phyloP scores from a whole-genome alignment of 345 rosid genomes.

The Leavenworthia alabamica region DNA sequence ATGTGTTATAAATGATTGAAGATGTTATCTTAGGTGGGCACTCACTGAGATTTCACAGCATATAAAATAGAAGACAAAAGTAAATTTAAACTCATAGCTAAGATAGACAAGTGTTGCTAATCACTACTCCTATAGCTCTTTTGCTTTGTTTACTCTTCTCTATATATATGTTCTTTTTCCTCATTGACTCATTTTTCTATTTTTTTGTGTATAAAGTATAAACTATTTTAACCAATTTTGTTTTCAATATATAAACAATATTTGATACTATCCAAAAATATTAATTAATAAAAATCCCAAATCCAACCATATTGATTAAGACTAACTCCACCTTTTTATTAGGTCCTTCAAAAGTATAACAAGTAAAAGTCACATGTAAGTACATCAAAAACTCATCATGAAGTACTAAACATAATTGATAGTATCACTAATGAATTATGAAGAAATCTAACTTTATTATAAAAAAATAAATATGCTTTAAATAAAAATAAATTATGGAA shows the following conservation, averaged over 20 bases:
- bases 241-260: conserved; percentile 5
- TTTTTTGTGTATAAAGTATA: conserved; percentile 26
- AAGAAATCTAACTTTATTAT: conserved; percentile 17
- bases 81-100: conserved; percentile 8
- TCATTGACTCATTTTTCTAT: conserved; percentile 20
- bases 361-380: conserved; percentile 28
- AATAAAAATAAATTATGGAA: conserved; percentile 20
- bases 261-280: conserved; percentile 5
- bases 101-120: conserved; percentile 31
- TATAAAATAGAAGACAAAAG: conserved; percentile 7
- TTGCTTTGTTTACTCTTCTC: conserved; percentile 23
- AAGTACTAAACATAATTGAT: conserved; percentile 30
- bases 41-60: conserved; percentile 26
- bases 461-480: conserved; percentile 12
- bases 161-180: conserved; percentile 28
- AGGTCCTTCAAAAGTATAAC: conserved; percentile 21
- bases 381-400: conserved; percentile 30
- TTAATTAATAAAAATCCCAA: conserved; percentile 3
- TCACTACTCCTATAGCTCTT: conserved; percentile 23
- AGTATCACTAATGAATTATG: conserved; percentile 23
- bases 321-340: conserved; percentile 24
- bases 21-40: conserved; percentile 30
- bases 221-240: conserved; percentile 16
- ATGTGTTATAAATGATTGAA: conserved; percentile 28
- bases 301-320: conserved; percentile 22